These are phyloP conservation scores for Leptodermis oblonga DNA, from an alignment of 257 asterid species.

Conservation along the genomic window DNA sequence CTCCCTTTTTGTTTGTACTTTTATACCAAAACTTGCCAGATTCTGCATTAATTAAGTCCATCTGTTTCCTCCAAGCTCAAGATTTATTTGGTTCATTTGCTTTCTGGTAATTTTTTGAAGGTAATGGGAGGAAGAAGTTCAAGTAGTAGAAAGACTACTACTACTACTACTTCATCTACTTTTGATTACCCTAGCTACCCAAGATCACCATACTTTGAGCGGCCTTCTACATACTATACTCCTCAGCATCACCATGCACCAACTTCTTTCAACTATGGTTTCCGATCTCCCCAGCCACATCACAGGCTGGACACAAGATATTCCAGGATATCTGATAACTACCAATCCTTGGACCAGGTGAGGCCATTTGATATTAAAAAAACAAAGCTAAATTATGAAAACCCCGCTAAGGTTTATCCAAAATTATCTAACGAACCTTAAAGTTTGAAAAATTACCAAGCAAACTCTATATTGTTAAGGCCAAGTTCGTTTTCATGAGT, in stretches of 20 bases:
- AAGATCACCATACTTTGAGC: conserved; percentile 49
- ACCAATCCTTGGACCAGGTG: conserved; percentile 70
- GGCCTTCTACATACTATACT: conserved; percentile 34
- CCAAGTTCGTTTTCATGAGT: neutral
- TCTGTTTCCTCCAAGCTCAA: neutral
- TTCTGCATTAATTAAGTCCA: neutral
- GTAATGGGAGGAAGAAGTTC: conserved; percentile 16
- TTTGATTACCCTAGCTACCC: conserved; percentile 33
- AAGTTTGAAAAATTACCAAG: no score
- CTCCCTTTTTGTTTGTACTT: neutral
- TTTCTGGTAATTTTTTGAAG: neutral
- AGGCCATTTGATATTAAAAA: neutral
- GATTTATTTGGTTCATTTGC: neutral
- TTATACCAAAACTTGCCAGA: neutral
- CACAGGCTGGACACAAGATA: conserved; percentile 55
- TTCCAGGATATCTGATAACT: conserved; percentile 74
- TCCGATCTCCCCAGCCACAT: conserved; percentile 49
- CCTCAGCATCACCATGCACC: conserved; percentile 26
- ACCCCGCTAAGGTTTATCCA: no score
- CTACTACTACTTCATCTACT: conserved; percentile 17
- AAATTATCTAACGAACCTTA: no score
- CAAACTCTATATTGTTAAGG: no score
- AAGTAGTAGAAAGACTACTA: conserved; percentile 2
- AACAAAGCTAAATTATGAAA: no score
- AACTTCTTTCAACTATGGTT: conserved; percentile 41